Conservation (phyloP, 805 yeast genomes). For the Sugiyamaella smithiae region DNA sequence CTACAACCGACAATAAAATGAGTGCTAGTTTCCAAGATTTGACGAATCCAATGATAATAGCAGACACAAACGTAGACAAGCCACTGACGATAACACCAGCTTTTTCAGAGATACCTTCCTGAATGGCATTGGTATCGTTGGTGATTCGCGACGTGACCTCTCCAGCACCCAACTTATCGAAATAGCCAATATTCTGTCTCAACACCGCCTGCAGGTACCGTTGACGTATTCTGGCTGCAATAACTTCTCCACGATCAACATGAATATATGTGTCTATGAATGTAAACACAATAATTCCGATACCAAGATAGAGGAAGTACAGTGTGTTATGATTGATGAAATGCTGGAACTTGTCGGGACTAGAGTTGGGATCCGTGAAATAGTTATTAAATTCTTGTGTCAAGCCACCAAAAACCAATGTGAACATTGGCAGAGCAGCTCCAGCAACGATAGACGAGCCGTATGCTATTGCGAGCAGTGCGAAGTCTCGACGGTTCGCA, state of each 20-base stretch:
- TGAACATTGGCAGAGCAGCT: constrained; percentile 41
- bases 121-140: constrained; percentile 40
- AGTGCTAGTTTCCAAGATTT: constrained; percentile 37
- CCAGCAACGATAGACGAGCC: constrained; percentile 38
- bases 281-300: constrained; percentile 36
- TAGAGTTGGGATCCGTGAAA: constrained; percentile 26
- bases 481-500: constrained; percentile 33
- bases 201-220: constrained; percentile 36
- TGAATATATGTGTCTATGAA: constrained; percentile 36
- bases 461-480: constrained; percentile 32
- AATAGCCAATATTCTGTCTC: constrained; percentile 42
- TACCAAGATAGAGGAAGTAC: constrained; percentile 41
- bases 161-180: constrained; percentile 43
- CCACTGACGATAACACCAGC: constrained; percentile 40
- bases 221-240: constrained; percentile 40
- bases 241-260: constrained; percentile 40
- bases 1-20: constrained; percentile 36
- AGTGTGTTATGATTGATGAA: constrained; percentile 36
- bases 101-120: constrained; percentile 44
- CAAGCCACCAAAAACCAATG: constrained; percentile 40
- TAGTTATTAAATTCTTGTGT: constrained; percentile 38
- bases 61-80: constrained; percentile 38
- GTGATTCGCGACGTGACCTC: constrained; percentile 43
- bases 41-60: constrained; percentile 38
- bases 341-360: constrained; percentile 33